A percentile compares a stretch with the other conserved stretches of the same genome.
Conservation (phyloP, 495 filamentous ascomycete genomes). For the Penicillium roqueforti region DNA sequence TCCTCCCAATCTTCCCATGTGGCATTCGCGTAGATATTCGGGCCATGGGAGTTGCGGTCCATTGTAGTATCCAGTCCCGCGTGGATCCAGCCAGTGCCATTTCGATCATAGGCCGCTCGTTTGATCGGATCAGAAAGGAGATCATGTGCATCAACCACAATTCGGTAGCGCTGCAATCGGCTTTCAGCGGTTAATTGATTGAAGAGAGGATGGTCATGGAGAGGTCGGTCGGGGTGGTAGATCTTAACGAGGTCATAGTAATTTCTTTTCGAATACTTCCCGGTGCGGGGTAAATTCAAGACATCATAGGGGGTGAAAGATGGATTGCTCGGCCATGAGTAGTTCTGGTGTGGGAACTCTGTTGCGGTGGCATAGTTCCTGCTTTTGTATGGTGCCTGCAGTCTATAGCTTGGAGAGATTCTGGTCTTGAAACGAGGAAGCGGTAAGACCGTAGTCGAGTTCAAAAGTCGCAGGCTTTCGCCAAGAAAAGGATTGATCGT, state of each 20-base stretch:
- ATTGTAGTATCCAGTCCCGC: slow-evolving; percentile 11
- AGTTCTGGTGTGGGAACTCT: slow-evolving; percentile 19
- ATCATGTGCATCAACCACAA: slow-evolving; percentile 80
- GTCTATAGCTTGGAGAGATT: neutral
- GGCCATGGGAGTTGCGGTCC: slow-evolving; percentile 32
- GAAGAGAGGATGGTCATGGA: slow-evolving; percentile 47
- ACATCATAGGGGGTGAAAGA: slow-evolving; percentile 85
- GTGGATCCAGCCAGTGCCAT: slow-evolving; percentile 74
- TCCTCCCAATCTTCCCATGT: slow-evolving; percentile 99
- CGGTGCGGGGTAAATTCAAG: slow-evolving; percentile 56
- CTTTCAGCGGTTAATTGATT: slow-evolving; percentile 48
- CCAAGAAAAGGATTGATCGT: slow-evolving; percentile 23
- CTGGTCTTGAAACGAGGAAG: slow-evolving; percentile 2
- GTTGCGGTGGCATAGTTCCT: slow-evolving; percentile 34
- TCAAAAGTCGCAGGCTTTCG: slow-evolving; percentile 30
- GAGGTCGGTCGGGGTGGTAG: slow-evolving; percentile 83
- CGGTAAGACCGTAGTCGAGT: slow-evolving; percentile 19
- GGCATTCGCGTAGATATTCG: slow-evolving; percentile 66
- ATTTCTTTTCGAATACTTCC: slow-evolving; percentile 72
- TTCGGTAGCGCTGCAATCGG: slow-evolving; percentile 78
- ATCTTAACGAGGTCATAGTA: slow-evolving; percentile 92
- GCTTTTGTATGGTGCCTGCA: neutral
- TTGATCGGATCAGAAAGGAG: slow-evolving; percentile 82
- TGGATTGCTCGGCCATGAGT: slow-evolving; percentile 35
- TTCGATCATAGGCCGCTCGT: slow-evolving; percentile 75